phyloP scores from a whole-genome alignment of 2,329 filamentous ascomycete genomes.

The Colletotrichum acutatum region DNA sequence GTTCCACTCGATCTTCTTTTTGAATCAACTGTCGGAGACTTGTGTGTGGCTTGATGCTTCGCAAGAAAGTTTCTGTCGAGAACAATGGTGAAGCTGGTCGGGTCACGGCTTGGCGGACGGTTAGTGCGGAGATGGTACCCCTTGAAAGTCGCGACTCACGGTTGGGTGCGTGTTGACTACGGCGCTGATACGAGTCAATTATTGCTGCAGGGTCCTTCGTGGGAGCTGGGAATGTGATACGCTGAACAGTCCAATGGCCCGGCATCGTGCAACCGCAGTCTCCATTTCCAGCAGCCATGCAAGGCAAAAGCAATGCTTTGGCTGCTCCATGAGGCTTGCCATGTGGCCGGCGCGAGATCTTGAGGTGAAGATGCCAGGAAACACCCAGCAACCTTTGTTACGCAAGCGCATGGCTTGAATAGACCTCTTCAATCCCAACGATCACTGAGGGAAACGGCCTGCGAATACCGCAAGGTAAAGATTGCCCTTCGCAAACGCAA shows the following conservation, averaged over 20 bases:
- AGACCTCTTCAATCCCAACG: not conserved
- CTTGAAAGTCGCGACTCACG: constrained; percentile 25
- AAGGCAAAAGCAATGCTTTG: constrained; percentile 7
- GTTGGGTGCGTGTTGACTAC: not conserved
- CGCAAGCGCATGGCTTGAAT: not conserved
- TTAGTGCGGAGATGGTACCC: constrained; percentile 18
- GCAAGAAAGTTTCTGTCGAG: constrained; percentile 16
- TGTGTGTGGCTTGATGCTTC: constrained; percentile 19
- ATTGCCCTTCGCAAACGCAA: constrained; percentile 15
- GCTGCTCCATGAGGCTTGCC: constrained; percentile 1
- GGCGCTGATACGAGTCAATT: constrained; percentile 22
- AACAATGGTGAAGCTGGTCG: constrained; percentile 8
- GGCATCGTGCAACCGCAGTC: constrained; percentile 13
- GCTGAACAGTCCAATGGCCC: not conserved
- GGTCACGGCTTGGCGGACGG: constrained; percentile 22
- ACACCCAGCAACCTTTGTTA: constrained; percentile 1
- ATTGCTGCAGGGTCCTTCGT: constrained; percentile 26
- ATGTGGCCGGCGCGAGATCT: constrained; percentile 7
- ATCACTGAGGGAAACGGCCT: not conserved
- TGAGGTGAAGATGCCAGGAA: constrained; percentile 1
- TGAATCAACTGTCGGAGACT: constrained; percentile 9
- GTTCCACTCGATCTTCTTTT: constrained; percentile 15
- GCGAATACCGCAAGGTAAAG: not conserved
- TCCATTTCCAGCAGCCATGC: not conserved
- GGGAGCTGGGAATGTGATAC: constrained; percentile 14